Evolutionary conservation across 441 rosid species (phyloP).

Genomic region (Gossypium schwendimanii): DNA sequence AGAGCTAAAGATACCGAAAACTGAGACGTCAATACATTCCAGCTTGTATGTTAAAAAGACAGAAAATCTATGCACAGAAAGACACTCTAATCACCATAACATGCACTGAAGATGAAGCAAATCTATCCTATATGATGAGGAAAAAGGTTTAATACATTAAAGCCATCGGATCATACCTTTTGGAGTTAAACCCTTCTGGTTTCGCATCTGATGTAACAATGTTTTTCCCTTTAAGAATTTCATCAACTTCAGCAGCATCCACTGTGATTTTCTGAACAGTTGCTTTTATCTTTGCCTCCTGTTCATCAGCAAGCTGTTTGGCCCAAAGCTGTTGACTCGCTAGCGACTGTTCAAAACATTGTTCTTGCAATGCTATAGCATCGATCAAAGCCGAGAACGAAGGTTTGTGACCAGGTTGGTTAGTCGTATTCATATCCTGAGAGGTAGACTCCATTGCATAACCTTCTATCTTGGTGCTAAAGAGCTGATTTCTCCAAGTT

Average conservation of each 20-base stretch:
- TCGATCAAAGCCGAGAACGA: background rate
- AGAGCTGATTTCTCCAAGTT: background rate
- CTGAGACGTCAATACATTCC: background rate
- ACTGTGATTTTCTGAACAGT: background rate
- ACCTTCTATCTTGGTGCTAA: background rate
- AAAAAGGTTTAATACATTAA: background rate
- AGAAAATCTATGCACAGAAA: background rate
- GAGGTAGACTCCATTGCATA: background rate
- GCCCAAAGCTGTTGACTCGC: constrained; percentile 7
- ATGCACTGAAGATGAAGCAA: background rate
- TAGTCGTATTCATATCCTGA: background rate
- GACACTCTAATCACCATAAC: background rate
- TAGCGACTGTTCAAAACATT: constrained; percentile 3
- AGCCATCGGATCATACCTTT: constrained; percentile 3
- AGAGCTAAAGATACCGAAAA: background rate
- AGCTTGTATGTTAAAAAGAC: background rate
- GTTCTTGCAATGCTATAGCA: background rate
- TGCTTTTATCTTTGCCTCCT: constrained; percentile 7
- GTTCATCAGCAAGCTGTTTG: constrained; percentile 7
- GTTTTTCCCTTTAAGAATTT: background rate
- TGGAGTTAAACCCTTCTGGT: background rate
- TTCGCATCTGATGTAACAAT: background rate
- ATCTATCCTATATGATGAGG: background rate
- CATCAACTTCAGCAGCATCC: background rate
- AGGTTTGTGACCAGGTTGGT: background rate